phyloP scores from a whole-genome alignment of 768 basidiomycete genomes.

The Russula compacta region DNA sequence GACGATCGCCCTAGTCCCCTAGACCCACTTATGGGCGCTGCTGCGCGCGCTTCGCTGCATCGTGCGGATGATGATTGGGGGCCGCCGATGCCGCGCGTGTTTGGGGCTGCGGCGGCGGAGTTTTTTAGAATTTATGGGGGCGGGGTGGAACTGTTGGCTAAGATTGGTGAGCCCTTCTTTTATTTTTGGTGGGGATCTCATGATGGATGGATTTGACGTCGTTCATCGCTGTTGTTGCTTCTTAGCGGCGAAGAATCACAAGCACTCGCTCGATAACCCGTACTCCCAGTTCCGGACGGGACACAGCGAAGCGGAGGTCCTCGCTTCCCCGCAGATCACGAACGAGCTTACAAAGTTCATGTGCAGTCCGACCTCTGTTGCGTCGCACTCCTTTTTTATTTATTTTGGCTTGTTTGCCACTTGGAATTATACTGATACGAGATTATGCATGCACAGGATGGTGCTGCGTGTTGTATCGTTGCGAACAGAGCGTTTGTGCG shows the following conservation, averaged over 20 bases:
- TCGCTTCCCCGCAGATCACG: slow-evolving; percentile 58
- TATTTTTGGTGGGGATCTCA: background rate
- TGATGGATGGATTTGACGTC: background rate
- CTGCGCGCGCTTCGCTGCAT: slow-evolving; percentile 35
- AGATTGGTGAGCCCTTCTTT: slow-evolving; percentile 48
- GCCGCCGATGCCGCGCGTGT: slow-evolving; percentile 63
- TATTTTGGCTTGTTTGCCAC: too few relatives aligned
- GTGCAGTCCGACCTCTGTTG: slow-evolving; percentile 71
- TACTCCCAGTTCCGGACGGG: slow-evolving; percentile 81
- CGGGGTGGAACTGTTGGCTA: slow-evolving; percentile 54
- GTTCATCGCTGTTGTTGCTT: background rate
- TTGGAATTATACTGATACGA: background rate
- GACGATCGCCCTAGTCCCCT: slow-evolving; percentile 44
- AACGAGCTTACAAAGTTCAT: slow-evolving; percentile 73
- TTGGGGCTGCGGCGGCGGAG: slow-evolving; percentile 63
- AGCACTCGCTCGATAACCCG: slow-evolving; percentile 72
- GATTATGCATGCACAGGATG: slow-evolving; percentile 38
- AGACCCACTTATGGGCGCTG: slow-evolving; percentile 35
- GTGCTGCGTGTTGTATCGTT: slow-evolving; percentile 67
- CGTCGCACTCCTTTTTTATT: background rate
- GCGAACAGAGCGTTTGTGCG: slow-evolving; percentile 76
- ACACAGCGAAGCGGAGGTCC: slow-evolving; percentile 63
- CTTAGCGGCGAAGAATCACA: slow-evolving; percentile 75
- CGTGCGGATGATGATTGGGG: slow-evolving; percentile 60
- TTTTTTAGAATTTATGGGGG: slow-evolving; percentile 72